These are phyloP conservation scores for Antitrichia curtipendula DNA, from an alignment of 225 moss, liverwort and hornwort species.

Conservation along the genomic window DNA sequence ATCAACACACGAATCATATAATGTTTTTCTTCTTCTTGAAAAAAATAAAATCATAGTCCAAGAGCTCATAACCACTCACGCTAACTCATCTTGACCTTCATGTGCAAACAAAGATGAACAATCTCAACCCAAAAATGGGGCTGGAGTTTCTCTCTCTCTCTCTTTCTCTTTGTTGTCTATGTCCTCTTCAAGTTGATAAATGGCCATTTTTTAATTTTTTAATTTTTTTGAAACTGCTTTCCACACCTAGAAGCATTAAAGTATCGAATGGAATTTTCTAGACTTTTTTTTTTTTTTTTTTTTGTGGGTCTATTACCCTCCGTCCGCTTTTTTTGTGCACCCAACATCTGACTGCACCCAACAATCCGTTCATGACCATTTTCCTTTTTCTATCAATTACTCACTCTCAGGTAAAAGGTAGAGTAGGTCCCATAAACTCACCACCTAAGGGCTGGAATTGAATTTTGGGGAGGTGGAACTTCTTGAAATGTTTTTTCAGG, in stretches of 20 bases:
- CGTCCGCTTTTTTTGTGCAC: background rate
- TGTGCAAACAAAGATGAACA: background rate
- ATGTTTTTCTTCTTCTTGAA: background rate
- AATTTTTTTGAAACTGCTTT: background rate
- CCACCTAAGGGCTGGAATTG: too few relatives aligned
- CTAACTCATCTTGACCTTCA: background rate
- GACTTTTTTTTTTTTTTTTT: too few relatives aligned
- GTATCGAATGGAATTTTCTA: background rate
- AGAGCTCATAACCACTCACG: background rate
- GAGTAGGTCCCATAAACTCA: too few relatives aligned
- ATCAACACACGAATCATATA: background rate
- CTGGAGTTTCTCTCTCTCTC: background rate
- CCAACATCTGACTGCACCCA: background rate
- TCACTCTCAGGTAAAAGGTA: too few relatives aligned
- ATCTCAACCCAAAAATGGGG: background rate
- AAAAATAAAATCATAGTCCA: background rate
- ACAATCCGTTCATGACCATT: too few relatives aligned
- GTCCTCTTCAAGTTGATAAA: background rate
- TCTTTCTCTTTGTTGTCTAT: background rate
- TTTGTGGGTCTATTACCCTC: background rate
- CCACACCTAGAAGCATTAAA: too few relatives aligned
- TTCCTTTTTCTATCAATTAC: too few relatives aligned
- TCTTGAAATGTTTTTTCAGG: too few relatives aligned
- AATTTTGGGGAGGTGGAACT: too few relatives aligned
- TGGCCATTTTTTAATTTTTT: too few relatives aligned